Evolutionary conservation across 768 basidiomycete genomes (phyloP).

Genomic region (Boletus eberwhitei): DNA sequence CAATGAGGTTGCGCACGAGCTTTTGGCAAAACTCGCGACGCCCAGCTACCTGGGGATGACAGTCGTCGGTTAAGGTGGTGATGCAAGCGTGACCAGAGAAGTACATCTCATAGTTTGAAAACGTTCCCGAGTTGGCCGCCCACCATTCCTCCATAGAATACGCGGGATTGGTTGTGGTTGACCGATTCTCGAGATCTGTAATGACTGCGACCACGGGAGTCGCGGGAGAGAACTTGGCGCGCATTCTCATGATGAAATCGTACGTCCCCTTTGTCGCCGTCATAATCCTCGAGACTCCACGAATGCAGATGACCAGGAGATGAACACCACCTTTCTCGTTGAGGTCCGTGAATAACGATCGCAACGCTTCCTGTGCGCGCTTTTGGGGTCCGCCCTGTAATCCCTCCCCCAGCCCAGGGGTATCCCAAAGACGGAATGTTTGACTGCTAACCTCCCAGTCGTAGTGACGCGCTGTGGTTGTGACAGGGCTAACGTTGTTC

Average conservation of each 20-base stretch:
- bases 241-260: slow-evolving; percentile 15
- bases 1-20: slow-evolving; percentile 19
- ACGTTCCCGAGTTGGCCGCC: slow-evolving; percentile 26
- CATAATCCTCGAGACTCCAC: slow-evolving; percentile 16
- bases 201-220: slow-evolving; percentile 29
- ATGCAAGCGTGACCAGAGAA: slow-evolving; percentile 39
- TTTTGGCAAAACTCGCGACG: slow-evolving; percentile 19
- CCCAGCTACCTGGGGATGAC: slow-evolving; percentile 19
- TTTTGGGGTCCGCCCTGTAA: slow-evolving; percentile 16
- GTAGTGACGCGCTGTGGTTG: slow-evolving; percentile 9
- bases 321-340: slow-evolving; percentile 21
- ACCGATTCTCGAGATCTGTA: slow-evolving; percentile 30
- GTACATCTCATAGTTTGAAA: slow-evolving; percentile 29
- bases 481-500: slow-evolving; percentile 18
- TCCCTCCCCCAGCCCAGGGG: slow-evolving; percentile 29
- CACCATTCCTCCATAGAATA: slow-evolving; percentile 39
- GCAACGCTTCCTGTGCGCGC: slow-evolving; percentile 19
- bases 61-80: slow-evolving; percentile 28
- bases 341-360: slow-evolving; percentile 20
- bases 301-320: slow-evolving; percentile 28
- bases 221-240: slow-evolving; percentile 11
- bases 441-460: slow-evolving; percentile 10
- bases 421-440: slow-evolving; percentile 29
- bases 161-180: slow-evolving; percentile 4
- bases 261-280: slow-evolving; percentile 18